Evolutionary conservation across 495 filamentous ascomycete species (phyloP), one percentile per base, ranked within the genome.

Genomic region (Aspergillus campestris): DNA sequence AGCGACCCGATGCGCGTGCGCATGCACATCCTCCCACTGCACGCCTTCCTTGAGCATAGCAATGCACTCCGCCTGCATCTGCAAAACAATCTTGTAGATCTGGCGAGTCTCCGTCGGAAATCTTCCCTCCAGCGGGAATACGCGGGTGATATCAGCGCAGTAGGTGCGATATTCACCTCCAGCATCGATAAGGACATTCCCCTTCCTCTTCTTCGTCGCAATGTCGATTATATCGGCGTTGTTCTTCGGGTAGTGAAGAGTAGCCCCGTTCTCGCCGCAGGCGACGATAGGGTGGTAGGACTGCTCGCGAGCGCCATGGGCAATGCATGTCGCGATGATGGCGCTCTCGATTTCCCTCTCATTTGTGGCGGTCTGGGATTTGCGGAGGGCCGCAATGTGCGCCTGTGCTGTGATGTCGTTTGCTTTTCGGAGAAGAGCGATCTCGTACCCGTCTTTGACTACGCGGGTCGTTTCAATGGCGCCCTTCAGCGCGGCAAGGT

Each of bases 271-370:
- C 6, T 78, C 73, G 4, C 89, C 90, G 44, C 71, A 72, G 6
- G 87, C 90, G 30, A 89, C 82, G 59, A 95, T 94, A 30, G 81
- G 79, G 53, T 84, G 82, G 67, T 96, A 96, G 0, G 90, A 83
- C 66, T 89, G 85, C 43, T 91, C 76, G 34, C 76, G 78, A 8
- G 81, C 81, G 27, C 84, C 86, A 56, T 81, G 72, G 34, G 80
- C 73, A 54, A 92, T 86, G 57, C 86, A 89, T n/a, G 73, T 61
- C 27, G 78, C 79, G 2, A 89, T 69, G 57, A 95, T 94, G 3
- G 83, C 63, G 3, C 77, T 89, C 58, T 92, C 82, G 4, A 95
- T 74, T 60, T 96, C 85, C 8, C 81, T 75, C 69, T 96, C 90
- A 55, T 90, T 94, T 33, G 66, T 72, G 0, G 80, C 81, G 4